phyloP scores from a whole-genome alignment of 345 rosid genomes.

The Eucalyptus polybractea region DNA sequence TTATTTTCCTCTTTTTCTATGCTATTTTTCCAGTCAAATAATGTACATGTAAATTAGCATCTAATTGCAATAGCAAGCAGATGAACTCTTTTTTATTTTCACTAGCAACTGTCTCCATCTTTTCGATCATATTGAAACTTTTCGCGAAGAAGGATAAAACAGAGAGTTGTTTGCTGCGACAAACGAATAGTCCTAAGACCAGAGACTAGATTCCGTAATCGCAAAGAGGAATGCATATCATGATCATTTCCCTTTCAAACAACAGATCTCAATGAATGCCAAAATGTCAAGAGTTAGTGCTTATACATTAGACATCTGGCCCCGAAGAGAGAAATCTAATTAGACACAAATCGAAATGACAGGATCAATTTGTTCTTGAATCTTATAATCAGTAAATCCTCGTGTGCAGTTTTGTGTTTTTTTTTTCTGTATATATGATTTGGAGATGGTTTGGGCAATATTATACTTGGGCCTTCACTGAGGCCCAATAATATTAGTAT shows the following conservation, averaged over 20 bases:
- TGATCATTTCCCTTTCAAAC: neutral
- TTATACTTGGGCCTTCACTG: neutral
- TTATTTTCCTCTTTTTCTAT: neutral
- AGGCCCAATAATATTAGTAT: neutral
- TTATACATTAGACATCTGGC: neutral
- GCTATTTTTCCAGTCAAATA: neutral
- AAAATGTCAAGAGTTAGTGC: neutral
- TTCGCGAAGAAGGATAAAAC: neutral
- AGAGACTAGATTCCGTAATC: neutral
- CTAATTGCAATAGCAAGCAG: too few relatives aligned
- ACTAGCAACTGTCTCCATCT: neutral
- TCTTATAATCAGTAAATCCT: neutral
- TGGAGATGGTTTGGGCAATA: neutral
- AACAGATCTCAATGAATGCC: neutral
- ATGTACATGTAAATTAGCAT: neutral
- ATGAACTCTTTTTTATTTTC: neutral
- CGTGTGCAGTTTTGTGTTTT: neutral
- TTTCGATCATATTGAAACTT: neutral
- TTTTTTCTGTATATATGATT: neutral
- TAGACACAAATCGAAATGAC: neutral
- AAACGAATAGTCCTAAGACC: neutral
- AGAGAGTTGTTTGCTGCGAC: neutral
- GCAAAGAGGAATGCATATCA: neutral
- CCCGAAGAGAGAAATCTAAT: neutral
- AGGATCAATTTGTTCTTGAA: neutral